Evolutionary conservation across 768 basidiomycete species (phyloP), one percentile per base, ranked within the genome.

Genomic region (Mrakia blollopis): DNA sequence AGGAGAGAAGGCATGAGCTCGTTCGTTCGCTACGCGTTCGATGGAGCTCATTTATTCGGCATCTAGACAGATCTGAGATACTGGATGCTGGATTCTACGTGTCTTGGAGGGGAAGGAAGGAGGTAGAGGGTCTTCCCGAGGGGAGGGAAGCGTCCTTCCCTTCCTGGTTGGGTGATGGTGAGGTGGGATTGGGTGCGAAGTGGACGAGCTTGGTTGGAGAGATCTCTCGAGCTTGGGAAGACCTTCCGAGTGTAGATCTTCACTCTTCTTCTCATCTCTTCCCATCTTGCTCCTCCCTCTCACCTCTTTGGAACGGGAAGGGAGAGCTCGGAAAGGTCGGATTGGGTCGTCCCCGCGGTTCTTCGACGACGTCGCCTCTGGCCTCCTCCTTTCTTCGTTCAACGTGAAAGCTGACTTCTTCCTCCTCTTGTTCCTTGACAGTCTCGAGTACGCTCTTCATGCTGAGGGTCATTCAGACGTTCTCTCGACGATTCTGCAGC

Each of bases 391-490:
- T 32, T 35, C 32, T 32, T 39, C 25, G 3, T 3, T 14, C 37
- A 5, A 14, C 1, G 5, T n/a, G 0, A 25, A 9, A 2, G 65
- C 74, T 75, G 74, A 35, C 65, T 30, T 54, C 28, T 7, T 60
- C 3, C 18, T 30, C 32, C 21, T n/a, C n/a, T n/a, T 44, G 16
- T 35, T 65, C 39, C 8, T 23, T 30, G 32, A 11, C 61, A 77
- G 76, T 61, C 76, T 77, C 60, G 76, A 77, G 65, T 32, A 72
- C 23, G 76, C 63, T 52, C 72, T 77, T 11, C 57, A 63, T 44
- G 39, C 63, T 0, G 52, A 72, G 6, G 72, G 52, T 9, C 62
- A 68, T 28, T 39, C 39, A 52, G 76, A 77, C 41, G 62, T 69
- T 32, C 63, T 77, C 13, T 39, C 62, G 10, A 67, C n/a, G n/a